These are phyloP conservation scores for Neurospora pannonica DNA, from an alignment of 495 filamentous ascomycete genomes.

Conservation along the genomic window DNA sequence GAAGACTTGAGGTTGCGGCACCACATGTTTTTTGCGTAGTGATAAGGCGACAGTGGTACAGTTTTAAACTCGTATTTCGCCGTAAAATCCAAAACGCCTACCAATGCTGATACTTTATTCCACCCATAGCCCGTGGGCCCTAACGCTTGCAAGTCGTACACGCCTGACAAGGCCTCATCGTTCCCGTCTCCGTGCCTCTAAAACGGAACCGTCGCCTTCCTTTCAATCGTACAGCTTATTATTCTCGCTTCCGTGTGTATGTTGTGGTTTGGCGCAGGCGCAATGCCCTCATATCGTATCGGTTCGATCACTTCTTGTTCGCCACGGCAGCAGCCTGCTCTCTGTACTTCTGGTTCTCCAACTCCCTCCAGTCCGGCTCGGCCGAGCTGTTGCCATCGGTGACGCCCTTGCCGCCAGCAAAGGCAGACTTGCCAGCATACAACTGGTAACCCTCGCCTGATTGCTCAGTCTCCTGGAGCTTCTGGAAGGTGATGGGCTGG, in stretches of 20 bases:
- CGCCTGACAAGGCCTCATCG: background rate
- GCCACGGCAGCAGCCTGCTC: constrained; percentile 17
- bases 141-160: background rate
- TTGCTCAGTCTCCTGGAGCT: constrained; percentile 51
- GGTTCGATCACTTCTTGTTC: constrained; percentile 10
- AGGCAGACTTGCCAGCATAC: constrained; percentile 72
- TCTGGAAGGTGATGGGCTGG: constrained; percentile 58
- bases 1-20: background rate
- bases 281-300: background rate
- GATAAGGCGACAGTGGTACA: background rate
- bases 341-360: constrained; percentile 45
- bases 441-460: constrained; percentile 51
- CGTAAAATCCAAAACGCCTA: background rate
- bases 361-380: constrained; percentile 45
- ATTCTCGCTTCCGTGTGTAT: background rate
- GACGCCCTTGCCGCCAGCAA: constrained; percentile 40
- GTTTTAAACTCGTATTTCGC: background rate
- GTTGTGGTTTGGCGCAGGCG: background rate
- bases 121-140: background rate
- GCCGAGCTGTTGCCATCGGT: constrained; percentile 43
- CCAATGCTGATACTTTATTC: background rate
- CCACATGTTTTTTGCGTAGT: background rate
- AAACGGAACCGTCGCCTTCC: background rate
- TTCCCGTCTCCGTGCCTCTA: background rate
- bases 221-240: background rate